Conservation (phyloP, 2,329 filamentous ascomycete genomes). For the Alternaria longipes region DNA sequence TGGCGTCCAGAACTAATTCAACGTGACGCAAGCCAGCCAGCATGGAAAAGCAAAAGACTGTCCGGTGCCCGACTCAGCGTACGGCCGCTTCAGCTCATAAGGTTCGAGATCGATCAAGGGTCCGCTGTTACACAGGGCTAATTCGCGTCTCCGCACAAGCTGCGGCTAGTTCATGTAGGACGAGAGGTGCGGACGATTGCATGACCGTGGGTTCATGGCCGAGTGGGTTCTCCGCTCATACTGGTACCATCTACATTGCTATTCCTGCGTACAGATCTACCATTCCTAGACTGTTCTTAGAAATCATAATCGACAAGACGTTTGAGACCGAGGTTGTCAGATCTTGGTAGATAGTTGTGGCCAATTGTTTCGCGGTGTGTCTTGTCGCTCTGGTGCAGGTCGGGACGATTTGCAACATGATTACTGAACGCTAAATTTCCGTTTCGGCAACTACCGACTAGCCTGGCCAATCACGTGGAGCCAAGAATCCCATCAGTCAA, state of each 20-base stretch:
- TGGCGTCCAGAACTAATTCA: background rate
- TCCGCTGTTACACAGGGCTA: slow-evolving; percentile 13
- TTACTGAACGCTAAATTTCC: slow-evolving; percentile 7
- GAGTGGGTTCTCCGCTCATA: slow-evolving; percentile 2
- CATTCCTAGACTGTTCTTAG: background rate
- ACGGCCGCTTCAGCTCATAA: slow-evolving; percentile 9
- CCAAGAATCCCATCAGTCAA: background rate
- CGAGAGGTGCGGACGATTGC: slow-evolving; percentile 4
- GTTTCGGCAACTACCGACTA: background rate
- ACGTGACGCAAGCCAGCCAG: slow-evolving; percentile 15
- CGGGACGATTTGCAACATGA: background rate
- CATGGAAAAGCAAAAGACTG: slow-evolving; percentile 19
- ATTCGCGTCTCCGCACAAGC: slow-evolving; percentile 16
- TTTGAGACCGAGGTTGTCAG: background rate
- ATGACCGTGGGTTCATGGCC: background rate
- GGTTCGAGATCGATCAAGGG: slow-evolving; percentile 16
- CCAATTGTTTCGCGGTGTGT: slow-evolving; percentile 1
- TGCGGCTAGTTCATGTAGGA: slow-evolving; percentile 5
- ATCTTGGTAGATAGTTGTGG: background rate
- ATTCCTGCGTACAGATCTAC: background rate
- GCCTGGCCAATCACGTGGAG: background rate
- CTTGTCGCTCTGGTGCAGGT: slow-evolving; percentile 1
- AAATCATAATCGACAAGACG: background rate
- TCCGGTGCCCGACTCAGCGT: slow-evolving; percentile 1
- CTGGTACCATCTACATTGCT: background rate